Evolutionary conservation across 78 protist genomes (phyloP), one percentile per base, ranked within the genome.

Genomic region (Protostelium mycophagum): DNA sequence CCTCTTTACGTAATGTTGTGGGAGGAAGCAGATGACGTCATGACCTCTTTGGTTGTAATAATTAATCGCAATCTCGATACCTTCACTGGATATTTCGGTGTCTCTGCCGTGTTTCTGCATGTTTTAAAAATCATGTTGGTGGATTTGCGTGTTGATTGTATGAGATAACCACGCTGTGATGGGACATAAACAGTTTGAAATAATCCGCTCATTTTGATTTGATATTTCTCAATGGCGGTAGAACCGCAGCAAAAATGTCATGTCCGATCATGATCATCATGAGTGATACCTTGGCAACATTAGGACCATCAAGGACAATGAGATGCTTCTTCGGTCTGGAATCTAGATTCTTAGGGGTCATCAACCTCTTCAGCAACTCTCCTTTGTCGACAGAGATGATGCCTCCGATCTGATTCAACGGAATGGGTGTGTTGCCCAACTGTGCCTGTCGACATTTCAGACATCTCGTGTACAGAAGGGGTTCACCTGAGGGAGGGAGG

Each of bases 291-390:
- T 87, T 93, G 16, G 92, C 96, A 1, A 93, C 91, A 73, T 93
- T 93, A 35, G 96, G 96, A 36, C 96, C 96, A 83, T 93, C 96
- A 16, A 93, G 86, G n/a, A 93, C 93, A 35, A 93, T 63, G 73
- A 87, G 34, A 38, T 86, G 89, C 51, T 87, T 86, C 38, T 84
- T 83, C 36, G 84, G 35, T 38, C 88, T 93, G 88, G 63, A 29
- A 35, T 86, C 16, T 5, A 1, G 16, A 1, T 29, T n/a, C 63
- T 28, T 34, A 23, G 31, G 63, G 63, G 16, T 16, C n/a, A 85
- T 38, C 23, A 87, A 91, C 92, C 63, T 90, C 88, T 38, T 92
- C 89, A 31, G 88, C 63, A 0, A 88, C 38, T n/a, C 94, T 90
- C 10, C 89, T 38, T 38, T 84, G 38, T 35, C 51, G 91, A 38